Base-by-base conservation (phyloP, 2,329 filamentous ascomycete species). In the Xylariaceae sp. region DNA sequence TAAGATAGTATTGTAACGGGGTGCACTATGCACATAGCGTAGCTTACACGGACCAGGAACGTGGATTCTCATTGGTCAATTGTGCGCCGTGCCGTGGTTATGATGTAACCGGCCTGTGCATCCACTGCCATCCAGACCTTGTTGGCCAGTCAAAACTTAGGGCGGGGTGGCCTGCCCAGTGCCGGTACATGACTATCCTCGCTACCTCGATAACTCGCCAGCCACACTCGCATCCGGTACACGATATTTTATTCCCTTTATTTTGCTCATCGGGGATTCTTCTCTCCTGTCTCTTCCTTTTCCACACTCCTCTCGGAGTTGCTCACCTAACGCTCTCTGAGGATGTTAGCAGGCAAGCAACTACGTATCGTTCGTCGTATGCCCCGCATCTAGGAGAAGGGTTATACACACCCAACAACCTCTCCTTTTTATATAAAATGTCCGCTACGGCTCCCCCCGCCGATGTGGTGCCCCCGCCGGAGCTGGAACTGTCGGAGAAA, bases 401-500 rank as follows among this genome's bases (percentile, higher is more conserved):
- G 52, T 41, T 44, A 46, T 29, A 43, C 16, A 43, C 8, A n/a
- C 21, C 15, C 36, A 16, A 22, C 37, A 45, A 54, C 44, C 40
- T 12, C 47, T 55, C 15, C 43, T 51, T 40, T 52, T 42, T 46
- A 61, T 22, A 26, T 26, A 43, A 29, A 40, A 67, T 67, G 65
- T 53, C 60, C 36, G 55, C 57, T 34, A 53, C 54, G 37, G 37
- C 55, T 48, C 36, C 54, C 41, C 37, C 55, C 22, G 43, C 51
- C 22, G 49, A 52, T 21, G 49, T 56, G 49, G 59, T 56, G 18
- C 45, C 59, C 19, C 56, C 61, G 30, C 55, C 61, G n/a, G 62
- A 61, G 45, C 60, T 65, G 49, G 64, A 66, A 42, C 58, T 68
- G 54, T 58, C 55, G 19, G 58, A 64, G 39, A 58, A 66, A 60